These are phyloP conservation scores for Colletotrichum gigasporum DNA, from an alignment of 2,329 filamentous ascomycete species.

Conservation along the genomic window DNA sequence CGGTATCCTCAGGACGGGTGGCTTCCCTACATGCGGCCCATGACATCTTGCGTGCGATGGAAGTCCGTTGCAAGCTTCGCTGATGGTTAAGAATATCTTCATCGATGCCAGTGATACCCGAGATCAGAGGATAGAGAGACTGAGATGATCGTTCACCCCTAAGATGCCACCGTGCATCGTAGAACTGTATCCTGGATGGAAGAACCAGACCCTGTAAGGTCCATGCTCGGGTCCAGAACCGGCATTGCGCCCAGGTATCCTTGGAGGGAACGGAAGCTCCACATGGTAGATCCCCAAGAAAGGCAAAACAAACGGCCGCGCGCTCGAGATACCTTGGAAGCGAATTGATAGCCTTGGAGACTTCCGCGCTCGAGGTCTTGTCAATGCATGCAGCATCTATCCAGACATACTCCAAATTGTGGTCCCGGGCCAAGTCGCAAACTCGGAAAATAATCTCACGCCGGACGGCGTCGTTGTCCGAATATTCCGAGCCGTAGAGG, in stretches of 20 bases:
- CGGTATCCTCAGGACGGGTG: neutral
- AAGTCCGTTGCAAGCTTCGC: neutral
- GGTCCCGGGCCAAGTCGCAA: neutral
- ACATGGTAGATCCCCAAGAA: neutral
- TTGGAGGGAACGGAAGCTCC: neutral
- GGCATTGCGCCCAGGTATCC: neutral
- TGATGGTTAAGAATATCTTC: neutral
- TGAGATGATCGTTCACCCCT: neutral
- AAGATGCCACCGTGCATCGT: neutral
- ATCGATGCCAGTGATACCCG: neutral
- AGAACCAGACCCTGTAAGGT: constrained; percentile 2
- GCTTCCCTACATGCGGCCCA: neutral
- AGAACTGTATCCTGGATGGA: neutral
- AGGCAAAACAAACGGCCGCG: neutral
- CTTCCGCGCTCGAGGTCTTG: neutral
- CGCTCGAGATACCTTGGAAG: neutral
- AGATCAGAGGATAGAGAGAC: neutral
- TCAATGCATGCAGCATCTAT: neutral
- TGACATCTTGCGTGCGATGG: neutral
- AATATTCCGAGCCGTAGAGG: neutral
- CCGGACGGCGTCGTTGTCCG: too few species aligned
- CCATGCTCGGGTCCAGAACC: constrained; percentile 5
- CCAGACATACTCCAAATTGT: neutral
- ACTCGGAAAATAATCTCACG: neutral
- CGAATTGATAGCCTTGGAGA: neutral